Conservation (phyloP, 108 stramenopile species). For the Skeletonema costatum region DNA sequence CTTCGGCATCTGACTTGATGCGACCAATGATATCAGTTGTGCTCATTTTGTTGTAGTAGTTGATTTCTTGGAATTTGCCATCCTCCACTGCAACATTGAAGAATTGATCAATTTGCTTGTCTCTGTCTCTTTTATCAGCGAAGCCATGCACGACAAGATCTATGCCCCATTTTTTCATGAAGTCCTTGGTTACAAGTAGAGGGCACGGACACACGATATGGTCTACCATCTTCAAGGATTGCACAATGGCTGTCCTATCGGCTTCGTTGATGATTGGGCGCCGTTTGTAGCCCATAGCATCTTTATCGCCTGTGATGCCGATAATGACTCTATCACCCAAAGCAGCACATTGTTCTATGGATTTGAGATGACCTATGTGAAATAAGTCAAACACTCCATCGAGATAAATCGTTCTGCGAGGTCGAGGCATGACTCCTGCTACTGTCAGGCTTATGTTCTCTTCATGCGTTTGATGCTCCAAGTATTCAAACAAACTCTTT, state of each 20-base stretch:
- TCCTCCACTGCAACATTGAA: conserved; percentile 50
- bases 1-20: conserved; percentile 18
- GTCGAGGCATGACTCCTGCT: conserved; percentile 9
- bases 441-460: conserved; percentile 29
- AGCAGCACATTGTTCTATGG: conserved; percentile 62
- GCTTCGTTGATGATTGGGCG: conserved; percentile 58
- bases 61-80: conserved; percentile 63
- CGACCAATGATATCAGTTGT: conserved; percentile 65
- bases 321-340: conserved; percentile 62
- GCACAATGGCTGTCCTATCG: conserved; percentile 62
- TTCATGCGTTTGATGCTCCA: conserved; percentile 24
- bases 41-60: conserved; percentile 57
- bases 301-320: conserved; percentile 71
- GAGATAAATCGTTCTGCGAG: conserved; percentile 62
- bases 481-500: conserved; percentile 44
- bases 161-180: conserved; percentile 62
- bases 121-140: conserved; percentile 57
- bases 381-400: conserved; percentile 84
- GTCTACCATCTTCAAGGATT: conserved; percentile 52
- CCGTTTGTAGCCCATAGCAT: conserved; percentile 74
- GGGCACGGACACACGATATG: conserved; percentile 74
- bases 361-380: conserved; percentile 74
- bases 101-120: conserved; percentile 58
- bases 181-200: conserved; percentile 63
- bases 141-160: conserved; percentile 84